phyloP scores from a whole-genome alignment of 768 basidiomycete genomes.

The Boletus edulis region DNA sequence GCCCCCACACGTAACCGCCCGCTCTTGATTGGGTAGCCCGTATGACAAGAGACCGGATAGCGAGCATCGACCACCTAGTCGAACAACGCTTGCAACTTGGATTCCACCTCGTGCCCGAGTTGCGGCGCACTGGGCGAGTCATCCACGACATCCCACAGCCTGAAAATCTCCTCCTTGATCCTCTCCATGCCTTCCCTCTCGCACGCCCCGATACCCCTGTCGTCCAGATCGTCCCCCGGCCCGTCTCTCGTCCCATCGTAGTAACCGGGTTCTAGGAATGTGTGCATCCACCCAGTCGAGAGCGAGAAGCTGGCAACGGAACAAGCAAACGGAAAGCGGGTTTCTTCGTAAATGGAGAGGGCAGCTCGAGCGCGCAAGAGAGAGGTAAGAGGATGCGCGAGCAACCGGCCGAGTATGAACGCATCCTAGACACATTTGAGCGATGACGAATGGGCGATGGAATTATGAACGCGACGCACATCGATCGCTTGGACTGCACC shows the following conservation, averaged over 20 bases:
- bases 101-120: slow-evolving; percentile 18
- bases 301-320: slow-evolving; percentile 16
- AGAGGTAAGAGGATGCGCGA: slow-evolving; percentile 18
- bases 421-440: slow-evolving; percentile 8
- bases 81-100: not conserved
- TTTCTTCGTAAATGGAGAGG: slow-evolving; percentile 12
- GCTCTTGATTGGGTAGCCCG: no score
- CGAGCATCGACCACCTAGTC: not conserved
- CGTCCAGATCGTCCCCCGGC: slow-evolving; percentile 3
- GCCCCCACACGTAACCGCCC: no score
- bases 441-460: not conserved
- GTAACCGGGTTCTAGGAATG: slow-evolving; percentile 16
- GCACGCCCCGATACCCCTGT: not conserved
- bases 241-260: slow-evolving; percentile 21
- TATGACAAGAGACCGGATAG: no score
- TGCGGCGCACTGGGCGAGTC: slow-evolving; percentile 1
- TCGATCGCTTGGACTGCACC: slow-evolving; percentile 30
- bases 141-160: slow-evolving; percentile 18
- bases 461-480: not conserved
- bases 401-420: slow-evolving; percentile 22
- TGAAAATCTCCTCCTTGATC: slow-evolving; percentile 8
- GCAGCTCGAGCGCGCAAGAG: not conserved
- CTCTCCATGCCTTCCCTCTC: slow-evolving; percentile 19
- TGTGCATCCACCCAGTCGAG: slow-evolving; percentile 15
- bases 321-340: slow-evolving; percentile 14